Evolutionary conservation across 805 yeast species (phyloP).

Genomic region (Cyberlindnera saturnus): DNA sequence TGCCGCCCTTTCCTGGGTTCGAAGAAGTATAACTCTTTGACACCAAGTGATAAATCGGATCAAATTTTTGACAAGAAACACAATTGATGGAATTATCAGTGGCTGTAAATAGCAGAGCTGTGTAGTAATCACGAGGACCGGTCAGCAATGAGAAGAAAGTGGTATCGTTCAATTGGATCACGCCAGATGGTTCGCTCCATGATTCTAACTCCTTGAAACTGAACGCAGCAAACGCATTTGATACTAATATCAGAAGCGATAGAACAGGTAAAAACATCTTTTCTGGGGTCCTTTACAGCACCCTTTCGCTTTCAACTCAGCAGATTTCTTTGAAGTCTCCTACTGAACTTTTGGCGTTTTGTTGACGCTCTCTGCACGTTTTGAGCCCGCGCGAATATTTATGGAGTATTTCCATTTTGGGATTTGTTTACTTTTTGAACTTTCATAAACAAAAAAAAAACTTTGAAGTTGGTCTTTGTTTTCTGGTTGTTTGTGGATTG

Average conservation of each 20-base stretch:
- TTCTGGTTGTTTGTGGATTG: background rate
- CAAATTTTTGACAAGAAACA: constrained; percentile 39
- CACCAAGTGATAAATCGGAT: constrained; percentile 35
- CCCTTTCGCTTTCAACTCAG: no score
- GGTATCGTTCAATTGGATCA: constrained; percentile 32
- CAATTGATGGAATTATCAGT: constrained; percentile 38
- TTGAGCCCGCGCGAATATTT: background rate
- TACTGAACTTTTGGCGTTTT: no score
- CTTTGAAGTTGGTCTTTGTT: background rate
- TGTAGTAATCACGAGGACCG: constrained; percentile 47
- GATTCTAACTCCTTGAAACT: constrained; percentile 9
- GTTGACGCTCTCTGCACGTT: no score
- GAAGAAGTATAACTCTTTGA: constrained; percentile 38
- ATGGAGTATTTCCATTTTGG: background rate
- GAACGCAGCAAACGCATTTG: constrained; percentile 7
- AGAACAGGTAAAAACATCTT: background rate
- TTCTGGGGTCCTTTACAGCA: background rate
- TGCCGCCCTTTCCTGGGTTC: constrained; percentile 33
- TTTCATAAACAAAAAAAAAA: background rate
- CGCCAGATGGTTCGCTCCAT: constrained; percentile 23
- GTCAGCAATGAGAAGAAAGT: constrained; percentile 33
- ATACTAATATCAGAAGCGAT: background rate
- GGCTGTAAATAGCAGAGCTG: constrained; percentile 50
- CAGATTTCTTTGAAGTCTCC: no score
- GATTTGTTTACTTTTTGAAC: constrained; percentile 2